Percentiles rank a stretch among this genome's conserved stretches.
phyloP scores from a whole-genome alignment of 495 filamentous ascomycete genomes.

The Achaetomiella virescens region DNA sequence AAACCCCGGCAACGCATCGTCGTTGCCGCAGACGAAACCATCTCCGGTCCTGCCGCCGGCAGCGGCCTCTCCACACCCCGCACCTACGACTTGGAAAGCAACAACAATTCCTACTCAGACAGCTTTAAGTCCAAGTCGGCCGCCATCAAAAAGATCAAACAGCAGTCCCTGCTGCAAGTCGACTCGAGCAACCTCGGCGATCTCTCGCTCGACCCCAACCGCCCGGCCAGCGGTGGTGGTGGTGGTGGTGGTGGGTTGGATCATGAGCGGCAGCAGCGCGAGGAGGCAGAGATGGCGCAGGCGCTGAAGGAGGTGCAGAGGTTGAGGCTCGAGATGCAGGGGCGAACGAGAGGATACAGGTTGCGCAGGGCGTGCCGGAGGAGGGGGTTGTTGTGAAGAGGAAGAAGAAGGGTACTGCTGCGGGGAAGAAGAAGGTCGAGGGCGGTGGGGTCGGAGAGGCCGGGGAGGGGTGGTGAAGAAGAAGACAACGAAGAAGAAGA shows the following conservation, averaged over 20 bases:
- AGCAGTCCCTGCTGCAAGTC: slow-evolving; percentile 62
- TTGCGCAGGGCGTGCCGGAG: slow-evolving; percentile 58
- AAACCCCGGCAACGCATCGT: slow-evolving; percentile 46
- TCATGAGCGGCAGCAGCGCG: slow-evolving; percentile 49
- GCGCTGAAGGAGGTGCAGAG: slow-evolving; percentile 83
- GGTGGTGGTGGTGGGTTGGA: slow-evolving; percentile 31
- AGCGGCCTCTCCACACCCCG: slow-evolving; percentile 39
- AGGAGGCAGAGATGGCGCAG: slow-evolving; percentile 76
- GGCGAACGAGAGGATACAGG: slow-evolving; percentile 73
- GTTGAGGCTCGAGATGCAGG: slow-evolving; percentile 85
- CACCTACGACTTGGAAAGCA: slow-evolving; percentile 43
- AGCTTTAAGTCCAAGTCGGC: slow-evolving; percentile 27
- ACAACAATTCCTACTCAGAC: slow-evolving; percentile 23
- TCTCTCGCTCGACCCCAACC: slow-evolving; percentile 52
- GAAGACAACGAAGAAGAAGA: slow-evolving; percentile 10
- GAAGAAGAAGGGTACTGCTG: slow-evolving; percentile 57
- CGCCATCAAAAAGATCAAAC: slow-evolving; percentile 33
- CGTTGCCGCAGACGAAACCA: slow-evolving; percentile 57
- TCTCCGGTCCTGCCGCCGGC: slow-evolving; percentile 21
- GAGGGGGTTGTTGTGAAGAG: slow-evolving; percentile 73
- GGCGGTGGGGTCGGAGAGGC: slow-evolving; percentile 1
- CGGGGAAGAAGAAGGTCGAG: slow-evolving; percentile 50
- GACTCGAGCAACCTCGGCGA: slow-evolving; percentile 72
- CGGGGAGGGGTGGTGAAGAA: too few species aligned
- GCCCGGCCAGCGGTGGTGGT: slow-evolving; percentile 9